Evolutionary conservation across 345 rosid species (phyloP).

Genomic region (Lumnitzera racemosa): DNA sequence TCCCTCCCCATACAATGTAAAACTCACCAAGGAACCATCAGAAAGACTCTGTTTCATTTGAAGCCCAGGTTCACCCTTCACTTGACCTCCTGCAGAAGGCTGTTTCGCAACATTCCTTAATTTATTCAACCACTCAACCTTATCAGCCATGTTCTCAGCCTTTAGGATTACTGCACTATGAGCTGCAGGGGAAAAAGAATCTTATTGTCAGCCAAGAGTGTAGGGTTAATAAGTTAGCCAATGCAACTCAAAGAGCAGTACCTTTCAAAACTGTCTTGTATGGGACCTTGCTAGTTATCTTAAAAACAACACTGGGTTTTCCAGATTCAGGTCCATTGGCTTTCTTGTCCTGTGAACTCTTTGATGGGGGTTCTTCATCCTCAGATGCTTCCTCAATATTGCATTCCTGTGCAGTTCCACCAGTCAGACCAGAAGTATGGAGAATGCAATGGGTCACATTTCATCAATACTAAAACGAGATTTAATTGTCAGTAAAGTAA

Average conservation of each 20-base stretch:
- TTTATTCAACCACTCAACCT: conserved; percentile 82
- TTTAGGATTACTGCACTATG: conserved; percentile 75
- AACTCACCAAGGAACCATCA: conserved; percentile 96
- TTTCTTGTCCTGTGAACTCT: conserved; percentile 83
- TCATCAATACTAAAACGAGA: neutral
- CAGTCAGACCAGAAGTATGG: conserved; percentile 8
- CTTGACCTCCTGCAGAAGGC: conserved; percentile 57
- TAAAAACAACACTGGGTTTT: conserved; percentile 54
- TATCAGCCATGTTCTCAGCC: conserved; percentile 84
- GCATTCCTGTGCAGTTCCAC: conserved; percentile 53
- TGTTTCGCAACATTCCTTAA: conserved; percentile 50
- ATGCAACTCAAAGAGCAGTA: conserved; percentile 14
- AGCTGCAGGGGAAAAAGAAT: conserved; percentile 40
- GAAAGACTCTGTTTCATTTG: conserved; percentile 86
- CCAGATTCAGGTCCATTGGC: conserved; percentile 74
- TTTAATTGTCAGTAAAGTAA: neutral
- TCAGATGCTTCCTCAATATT: conserved; percentile 70
- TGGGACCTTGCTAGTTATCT: conserved; percentile 80
- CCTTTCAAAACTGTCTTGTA: conserved; percentile 95
- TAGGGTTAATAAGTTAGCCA: conserved; percentile 1
- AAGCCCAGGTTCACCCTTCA: conserved; percentile 40
- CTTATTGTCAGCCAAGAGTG: conserved; percentile 1
- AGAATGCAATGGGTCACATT: neutral
- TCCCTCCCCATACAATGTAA: neutral
- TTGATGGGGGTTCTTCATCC: conserved; percentile 65